phyloP scores from a whole-genome alignment of 2,329 filamentous ascomycete genomes.

The Aspergillus fischeri region DNA sequence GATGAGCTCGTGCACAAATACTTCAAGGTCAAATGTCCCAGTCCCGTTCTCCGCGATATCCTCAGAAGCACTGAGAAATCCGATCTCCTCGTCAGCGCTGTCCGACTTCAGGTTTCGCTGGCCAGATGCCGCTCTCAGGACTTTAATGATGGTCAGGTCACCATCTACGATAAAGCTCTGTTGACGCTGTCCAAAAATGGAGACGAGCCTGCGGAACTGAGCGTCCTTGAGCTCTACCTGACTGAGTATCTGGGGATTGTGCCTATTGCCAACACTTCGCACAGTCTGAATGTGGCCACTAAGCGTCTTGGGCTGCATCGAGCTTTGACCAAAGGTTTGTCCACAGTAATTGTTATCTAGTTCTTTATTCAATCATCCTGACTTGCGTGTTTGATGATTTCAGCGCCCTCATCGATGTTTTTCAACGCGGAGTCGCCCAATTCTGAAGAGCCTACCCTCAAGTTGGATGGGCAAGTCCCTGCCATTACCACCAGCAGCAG shows the following conservation, averaged over 20 bases:
- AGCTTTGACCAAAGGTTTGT: constrained; percentile 22
- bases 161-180: constrained; percentile 39
- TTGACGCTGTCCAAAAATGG: constrained; percentile 32
- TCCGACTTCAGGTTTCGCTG: constrained; percentile 33
- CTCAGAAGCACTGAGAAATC: constrained; percentile 21
- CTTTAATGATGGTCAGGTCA: constrained; percentile 35
- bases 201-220: constrained; percentile 23
- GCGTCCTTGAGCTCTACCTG: constrained; percentile 36
- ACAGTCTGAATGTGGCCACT: constrained; percentile 22
- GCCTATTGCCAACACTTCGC: constrained; percentile 9
- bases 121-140: constrained; percentile 33
- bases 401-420: not conserved
- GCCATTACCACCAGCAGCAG: not conserved
- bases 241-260: constrained; percentile 36
- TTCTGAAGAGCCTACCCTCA: not conserved
- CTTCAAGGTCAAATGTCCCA: constrained; percentile 20
- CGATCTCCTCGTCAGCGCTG: constrained; percentile 26
- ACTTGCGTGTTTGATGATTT: not conserved
- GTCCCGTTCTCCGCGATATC: constrained; percentile 26
- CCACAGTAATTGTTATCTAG: not conserved
- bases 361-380: not conserved
- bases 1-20: constrained; percentile 27
- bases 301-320: constrained; percentile 25
- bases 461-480: not conserved
- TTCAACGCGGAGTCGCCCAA: not conserved